Evolutionary conservation across 352 stramenopile genomes (phyloP), one percentile per base, ranked within the genome.

Genomic region (Pythium phragmiticola): DNA sequence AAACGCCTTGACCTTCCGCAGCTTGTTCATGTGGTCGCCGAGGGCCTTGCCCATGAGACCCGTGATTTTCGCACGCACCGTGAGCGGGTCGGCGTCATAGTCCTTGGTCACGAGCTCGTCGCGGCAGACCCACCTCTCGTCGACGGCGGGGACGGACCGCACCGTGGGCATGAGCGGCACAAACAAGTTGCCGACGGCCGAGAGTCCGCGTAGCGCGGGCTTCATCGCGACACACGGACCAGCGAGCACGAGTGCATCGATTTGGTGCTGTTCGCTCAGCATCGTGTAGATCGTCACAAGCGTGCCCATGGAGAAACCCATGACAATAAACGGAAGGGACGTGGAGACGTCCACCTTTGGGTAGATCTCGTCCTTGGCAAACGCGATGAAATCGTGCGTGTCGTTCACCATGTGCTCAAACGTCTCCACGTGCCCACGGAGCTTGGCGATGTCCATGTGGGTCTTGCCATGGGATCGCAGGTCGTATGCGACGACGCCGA

Each of bases 41-140:
- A 57, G 63, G 16, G 53, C 56, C 37, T 57, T 51, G 48, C 54
- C 69, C 34, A 61, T 68, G 37, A 54, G 69, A 12, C 33, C 47
- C 41, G 63, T 72, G 21, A 76, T 19, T 23, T 60, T 28, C 13
- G 55, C 64, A 7, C 41, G 26, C 23, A 59, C 64, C 11, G 55
- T 68, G 23, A 76, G 57, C 3, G 65, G 65, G 46, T 76, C 69
- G 14, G 58, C 65, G 41, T 60, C 51, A 26, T 65, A 72, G 53
- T 67, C 69, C 19, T 66, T 57, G 42, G 37, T n/a, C n/a, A 72
- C 52, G 13, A 64, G 47, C 46, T 57, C 58, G 34, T 72, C 65
- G 11, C 65, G 65, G 51, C 58, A 66, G 8, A 73, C 47, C 52
- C 56, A 70, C 19, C 62, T 54, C 26, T 66, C 51, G 46, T 63